Base-by-base conservation (phyloP, 129 eudicot genomes). In the Ambrosia artemisiifolia region DNA sequence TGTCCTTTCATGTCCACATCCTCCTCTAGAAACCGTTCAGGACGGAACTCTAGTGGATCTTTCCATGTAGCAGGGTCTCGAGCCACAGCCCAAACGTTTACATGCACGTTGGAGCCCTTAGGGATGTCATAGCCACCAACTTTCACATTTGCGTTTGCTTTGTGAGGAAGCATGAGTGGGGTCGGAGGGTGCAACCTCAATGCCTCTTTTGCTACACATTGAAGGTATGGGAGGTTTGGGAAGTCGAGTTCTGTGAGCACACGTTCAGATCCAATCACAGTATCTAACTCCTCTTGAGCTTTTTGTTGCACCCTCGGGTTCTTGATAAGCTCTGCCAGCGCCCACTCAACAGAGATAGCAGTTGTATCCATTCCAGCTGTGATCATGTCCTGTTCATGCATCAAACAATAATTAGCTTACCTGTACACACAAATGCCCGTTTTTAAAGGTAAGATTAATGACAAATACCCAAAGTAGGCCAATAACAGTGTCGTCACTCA, bases 1-100 rank as follows among this genome's bases (percentile, higher is more conserved):
- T 87, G 96, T 3, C 96, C 96, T 82, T 90, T 90, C 87, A 90
- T 87, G 68, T 90, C 94, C 30, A 90, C 88, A 40, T 90, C 96
- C 63, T 84, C 88, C 81, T 84, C 85, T 4, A 90, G 59, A 67
- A 79, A 90, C 76, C 96, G 77, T 49, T 90, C 96, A 0, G 96
- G 96, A 19, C 82, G 46, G 66, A 90, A 90, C 50, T 84, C 90
- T 8, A 50, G 48, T 11, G 93, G 86, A 47, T 78, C 70, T 50
- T 73, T 77, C 96, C 96, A 90, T 11, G 77, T 76, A 0, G 68
- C 46, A 0, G 86, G 86, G 42, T 90, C 93, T 33, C 96, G 90
- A 9, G 85, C 96, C 18, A 90, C 84, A 0, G 96, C 93, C 96
- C 96, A 90, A 3, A 90, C 93, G 18, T 90, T 86, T 4, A 90